Evolutionary conservation across 2,329 filamentous ascomycete genomes (phyloP).

Genomic region (Penicillium expansum): DNA sequence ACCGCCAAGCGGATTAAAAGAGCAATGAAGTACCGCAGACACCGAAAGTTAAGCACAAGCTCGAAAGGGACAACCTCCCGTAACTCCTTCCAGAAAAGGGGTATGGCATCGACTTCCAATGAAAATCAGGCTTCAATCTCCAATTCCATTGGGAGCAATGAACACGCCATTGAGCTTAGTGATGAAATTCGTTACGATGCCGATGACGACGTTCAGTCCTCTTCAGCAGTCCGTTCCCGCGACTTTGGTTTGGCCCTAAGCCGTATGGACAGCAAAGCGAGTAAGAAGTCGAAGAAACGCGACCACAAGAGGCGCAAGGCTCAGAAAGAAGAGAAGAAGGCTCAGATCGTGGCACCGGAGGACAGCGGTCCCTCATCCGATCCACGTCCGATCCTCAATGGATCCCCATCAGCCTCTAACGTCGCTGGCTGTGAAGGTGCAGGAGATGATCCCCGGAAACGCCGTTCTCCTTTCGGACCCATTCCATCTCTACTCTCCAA

Average conservation of each 20-base stretch:
- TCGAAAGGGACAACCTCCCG: conserved; percentile 52
- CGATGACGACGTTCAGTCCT: conserved; percentile 23
- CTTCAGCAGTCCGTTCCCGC: conserved; percentile 26
- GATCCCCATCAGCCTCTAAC: conserved; percentile 14
- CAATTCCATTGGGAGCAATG: conserved; percentile 24
- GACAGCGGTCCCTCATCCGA: not conserved
- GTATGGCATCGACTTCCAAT: conserved; percentile 16
- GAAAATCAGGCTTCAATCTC: conserved; percentile 23
- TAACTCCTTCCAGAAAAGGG: conserved; percentile 25
- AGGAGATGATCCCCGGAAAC: conserved; percentile 18
- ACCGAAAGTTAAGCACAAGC: conserved; percentile 73
- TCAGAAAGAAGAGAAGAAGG: conserved; percentile 16
- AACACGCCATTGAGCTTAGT: conserved; percentile 25
- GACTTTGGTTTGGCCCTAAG: conserved; percentile 29
- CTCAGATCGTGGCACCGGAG: conserved; percentile 5
- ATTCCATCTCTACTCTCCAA: conserved; percentile 35
- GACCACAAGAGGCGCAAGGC: conserved; percentile 23
- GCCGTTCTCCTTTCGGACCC: conserved; percentile 31
- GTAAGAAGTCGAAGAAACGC: conserved; percentile 22
- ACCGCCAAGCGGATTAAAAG: conserved; percentile 73
- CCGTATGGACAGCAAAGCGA: conserved; percentile 12
- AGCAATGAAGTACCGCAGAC: conserved; percentile 67
- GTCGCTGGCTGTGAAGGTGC: conserved; percentile 12
- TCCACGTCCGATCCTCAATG: conserved; percentile 16
- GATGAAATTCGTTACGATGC: conserved; percentile 32